phyloP scores from a whole-genome alignment of 2,329 filamentous ascomycete genomes.

The Aspergillus fischeri region DNA sequence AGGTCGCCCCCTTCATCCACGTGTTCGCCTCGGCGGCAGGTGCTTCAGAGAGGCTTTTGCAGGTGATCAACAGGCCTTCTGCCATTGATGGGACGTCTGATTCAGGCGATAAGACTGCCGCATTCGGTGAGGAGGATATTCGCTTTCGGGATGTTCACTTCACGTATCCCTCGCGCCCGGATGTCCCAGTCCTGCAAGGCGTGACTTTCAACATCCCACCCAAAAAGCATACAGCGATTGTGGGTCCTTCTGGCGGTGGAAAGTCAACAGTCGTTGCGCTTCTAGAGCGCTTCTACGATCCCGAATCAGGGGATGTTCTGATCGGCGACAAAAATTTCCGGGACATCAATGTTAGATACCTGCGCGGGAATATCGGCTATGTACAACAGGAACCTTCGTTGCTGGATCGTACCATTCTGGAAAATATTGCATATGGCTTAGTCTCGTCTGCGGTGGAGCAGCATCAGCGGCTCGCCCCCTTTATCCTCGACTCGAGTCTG shows the following conservation, averaged over 20 bases:
- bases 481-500: conserved; percentile 24
- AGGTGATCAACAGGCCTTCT: conserved; percentile 53
- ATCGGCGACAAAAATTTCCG: conserved; percentile 28
- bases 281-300: conserved; percentile 37
- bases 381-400: conserved; percentile 53
- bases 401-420: conserved; percentile 49
- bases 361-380: conserved; percentile 34
- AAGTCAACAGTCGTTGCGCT: conserved; percentile 47
- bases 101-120: conserved; percentile 21
- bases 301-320: conserved; percentile 25
- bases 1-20: conserved; percentile 39
- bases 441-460: conserved; percentile 30
- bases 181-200: conserved; percentile 31
- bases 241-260: conserved; percentile 50
- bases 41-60: conserved; percentile 54
- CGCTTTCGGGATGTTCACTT: conserved; percentile 34
- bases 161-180: conserved; percentile 34
- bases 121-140: conserved; percentile 22
- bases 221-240: conserved; percentile 40
- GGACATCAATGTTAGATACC: conserved; percentile 31
- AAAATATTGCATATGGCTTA: conserved; percentile 52
- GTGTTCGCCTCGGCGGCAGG: conserved; percentile 47
- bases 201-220: conserved; percentile 31
- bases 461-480: conserved; percentile 22
- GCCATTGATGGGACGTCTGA: conserved; percentile 41